Percentiles rank a stretch among this genome's conserved stretches.
Conservation (phyloP, 768 basidiomycete species). For the Macrolepiota fuliginosa region DNA sequence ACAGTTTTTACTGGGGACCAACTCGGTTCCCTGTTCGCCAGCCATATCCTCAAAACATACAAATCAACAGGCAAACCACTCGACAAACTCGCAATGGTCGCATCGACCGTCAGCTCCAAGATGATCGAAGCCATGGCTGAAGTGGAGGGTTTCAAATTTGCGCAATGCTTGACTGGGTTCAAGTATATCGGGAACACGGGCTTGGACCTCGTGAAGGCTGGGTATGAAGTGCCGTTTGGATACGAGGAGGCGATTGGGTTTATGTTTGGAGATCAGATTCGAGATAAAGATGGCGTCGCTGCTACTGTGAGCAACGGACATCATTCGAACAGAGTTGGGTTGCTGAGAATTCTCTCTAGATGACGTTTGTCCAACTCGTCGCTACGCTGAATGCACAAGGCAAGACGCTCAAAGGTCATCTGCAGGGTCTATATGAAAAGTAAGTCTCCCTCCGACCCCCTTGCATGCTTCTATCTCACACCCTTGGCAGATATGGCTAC, state of each 20-base stretch:
- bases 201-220: constrained; percentile 56
- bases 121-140: constrained; percentile 80
- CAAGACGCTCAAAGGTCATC: constrained; percentile 50
- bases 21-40: constrained; percentile 55
- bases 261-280: constrained; percentile 77
- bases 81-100: constrained; percentile 78
- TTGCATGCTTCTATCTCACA: background rate
- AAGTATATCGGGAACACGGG: constrained; percentile 90
- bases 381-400: constrained; percentile 47
- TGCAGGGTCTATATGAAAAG: constrained; percentile 64
- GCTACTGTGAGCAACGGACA: constrained; percentile 53
- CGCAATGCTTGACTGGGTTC: constrained; percentile 87
- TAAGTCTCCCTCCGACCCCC: constrained; percentile 22
- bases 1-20: constrained; percentile 82
- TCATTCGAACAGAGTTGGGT: background rate
- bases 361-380: constrained; percentile 69
- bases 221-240: constrained; percentile 74
- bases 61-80: constrained; percentile 38
- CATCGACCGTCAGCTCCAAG: constrained; percentile 88
- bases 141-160: constrained; percentile 77
- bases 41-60: constrained; percentile 39
- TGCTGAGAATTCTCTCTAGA: constrained; percentile 31
- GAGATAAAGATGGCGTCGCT: constrained; percentile 88
- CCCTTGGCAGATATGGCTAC: constrained; percentile 60
- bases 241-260: constrained; percentile 94